A percentile compares a stretch with the other conserved stretches of the same genome.
phyloP scores from a whole-genome alignment of 208 protist genomes.

The Leishmania major region DNA sequence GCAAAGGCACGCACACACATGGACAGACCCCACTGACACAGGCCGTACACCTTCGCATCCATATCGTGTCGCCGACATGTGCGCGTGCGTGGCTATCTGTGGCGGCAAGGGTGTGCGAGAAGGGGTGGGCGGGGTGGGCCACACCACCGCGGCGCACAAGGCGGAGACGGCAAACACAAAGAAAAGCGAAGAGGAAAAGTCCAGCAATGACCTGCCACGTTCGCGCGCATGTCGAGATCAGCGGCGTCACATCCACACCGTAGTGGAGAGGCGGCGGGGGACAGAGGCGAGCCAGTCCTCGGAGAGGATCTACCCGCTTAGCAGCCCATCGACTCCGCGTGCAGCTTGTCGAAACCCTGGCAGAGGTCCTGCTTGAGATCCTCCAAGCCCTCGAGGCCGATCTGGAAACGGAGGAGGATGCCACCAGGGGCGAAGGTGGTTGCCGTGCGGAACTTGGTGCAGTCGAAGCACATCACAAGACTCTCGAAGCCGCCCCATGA shows the following conservation, averaged over 20 bases:
- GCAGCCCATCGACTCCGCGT: neutral
- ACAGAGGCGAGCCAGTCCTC: neutral
- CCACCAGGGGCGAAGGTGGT: constrained; percentile 27
- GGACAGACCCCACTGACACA: neutral
- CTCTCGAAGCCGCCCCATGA: constrained; percentile 43
- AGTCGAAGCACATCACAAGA: constrained; percentile 36
- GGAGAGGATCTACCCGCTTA: neutral
- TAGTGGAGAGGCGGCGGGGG: neutral
- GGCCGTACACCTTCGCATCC: neutral
- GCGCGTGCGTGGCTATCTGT: neutral
- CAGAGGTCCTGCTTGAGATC: constrained; percentile 36
- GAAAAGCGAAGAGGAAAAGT: neutral
- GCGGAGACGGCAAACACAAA: neutral
- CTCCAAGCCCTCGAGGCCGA: constrained; percentile 36
- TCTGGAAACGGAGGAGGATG: constrained; percentile 30
- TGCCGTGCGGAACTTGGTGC: constrained; percentile 32
- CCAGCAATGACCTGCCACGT: neutral
- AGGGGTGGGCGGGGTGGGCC: neutral
- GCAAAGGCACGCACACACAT: neutral
- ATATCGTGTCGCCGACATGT: neutral
- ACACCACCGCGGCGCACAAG: neutral
- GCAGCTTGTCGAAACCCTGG: constrained; percentile 24
- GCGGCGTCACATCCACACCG: neutral
- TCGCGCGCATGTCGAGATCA: neutral
- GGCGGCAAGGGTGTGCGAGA: neutral